Evolutionary conservation across 176 grass and related monocot species (phyloP).

Genomic region (Elymus sibiricus): DNA sequence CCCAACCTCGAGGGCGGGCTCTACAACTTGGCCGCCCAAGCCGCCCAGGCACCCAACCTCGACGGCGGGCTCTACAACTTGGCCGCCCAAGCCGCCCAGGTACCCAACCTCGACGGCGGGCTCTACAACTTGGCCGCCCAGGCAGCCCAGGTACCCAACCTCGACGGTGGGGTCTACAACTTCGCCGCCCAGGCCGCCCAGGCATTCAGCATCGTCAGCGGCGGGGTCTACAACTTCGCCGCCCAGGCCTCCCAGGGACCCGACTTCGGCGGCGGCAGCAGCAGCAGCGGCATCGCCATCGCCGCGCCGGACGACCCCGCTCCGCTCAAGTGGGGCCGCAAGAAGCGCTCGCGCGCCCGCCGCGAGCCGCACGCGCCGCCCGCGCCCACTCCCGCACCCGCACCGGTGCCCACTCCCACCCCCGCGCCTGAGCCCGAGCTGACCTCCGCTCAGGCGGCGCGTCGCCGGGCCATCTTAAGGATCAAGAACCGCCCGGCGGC

Average conservation of each 20-base stretch:
- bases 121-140: not conserved
- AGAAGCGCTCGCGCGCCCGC: slow-evolving; percentile 63
- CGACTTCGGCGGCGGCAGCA: not conserved
- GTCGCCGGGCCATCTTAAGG: slow-evolving; percentile 16
- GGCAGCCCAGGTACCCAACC: not conserved
- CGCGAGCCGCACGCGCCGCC: slow-evolving; percentile 31
- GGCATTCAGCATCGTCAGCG: not conserved
- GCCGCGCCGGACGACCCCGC: slow-evolving; percentile 3
- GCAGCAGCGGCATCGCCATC: not conserved
- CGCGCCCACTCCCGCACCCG: not conserved
- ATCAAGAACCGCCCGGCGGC: not conserved
- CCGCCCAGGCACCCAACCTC: too few species aligned
- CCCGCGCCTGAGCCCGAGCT: not conserved
- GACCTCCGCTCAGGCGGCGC: slow-evolving; percentile 29
- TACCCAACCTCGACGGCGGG: too few species aligned
- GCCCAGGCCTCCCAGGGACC: too few species aligned
- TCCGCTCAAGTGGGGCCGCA: slow-evolving; percentile 72
- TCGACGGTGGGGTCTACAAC: not conserved
- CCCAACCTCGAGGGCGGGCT: too few species aligned
- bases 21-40: not conserved
- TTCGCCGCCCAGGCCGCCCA: not conserved
- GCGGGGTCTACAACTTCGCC: not conserved
- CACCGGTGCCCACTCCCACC: slow-evolving; percentile 2
- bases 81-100: not conserved
- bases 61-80: not conserved